These are phyloP conservation scores for Neurospora africana DNA, from an alignment of 495 filamentous ascomycete species.

Conservation along the genomic window DNA sequence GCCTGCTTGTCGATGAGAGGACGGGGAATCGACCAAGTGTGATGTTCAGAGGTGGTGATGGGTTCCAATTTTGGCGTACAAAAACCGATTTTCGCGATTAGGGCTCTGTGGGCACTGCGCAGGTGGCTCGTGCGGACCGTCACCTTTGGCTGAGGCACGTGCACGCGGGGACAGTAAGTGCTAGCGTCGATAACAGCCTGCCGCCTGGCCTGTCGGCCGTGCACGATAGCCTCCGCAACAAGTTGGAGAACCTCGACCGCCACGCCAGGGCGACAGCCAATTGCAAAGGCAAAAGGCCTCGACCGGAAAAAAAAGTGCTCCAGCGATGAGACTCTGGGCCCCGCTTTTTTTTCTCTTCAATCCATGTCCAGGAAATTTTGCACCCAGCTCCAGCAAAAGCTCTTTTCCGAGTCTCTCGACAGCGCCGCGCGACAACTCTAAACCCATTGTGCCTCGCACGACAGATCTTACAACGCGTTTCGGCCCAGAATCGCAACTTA, in stretches of 20 bases:
- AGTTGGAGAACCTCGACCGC: not conserved
- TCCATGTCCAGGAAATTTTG: constrained; percentile 23
- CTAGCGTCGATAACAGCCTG: constrained; percentile 8
- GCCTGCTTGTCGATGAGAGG: constrained; percentile 25
- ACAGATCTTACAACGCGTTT: not conserved
- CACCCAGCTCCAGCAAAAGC: constrained; percentile 22
- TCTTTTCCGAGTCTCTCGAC: constrained; percentile 14
- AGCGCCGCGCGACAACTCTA: constrained; percentile 7
- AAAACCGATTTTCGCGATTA: constrained; percentile 28
- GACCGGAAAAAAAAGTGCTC: constrained; percentile 11
- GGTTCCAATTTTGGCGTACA: constrained; percentile 25
- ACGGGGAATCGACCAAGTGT: constrained; percentile 23
- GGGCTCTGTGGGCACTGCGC: constrained; percentile 24
- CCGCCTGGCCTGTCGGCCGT: not conserved
- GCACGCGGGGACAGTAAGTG: not conserved
- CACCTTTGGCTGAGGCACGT: constrained; percentile 13
- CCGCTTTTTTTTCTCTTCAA: constrained; percentile 19
- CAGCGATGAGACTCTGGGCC: constrained; percentile 1
- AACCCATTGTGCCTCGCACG: constrained; percentile 19
- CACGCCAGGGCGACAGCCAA: not conserved
- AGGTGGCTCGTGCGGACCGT: constrained; percentile 18
- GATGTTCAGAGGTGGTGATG: constrained; percentile 20
- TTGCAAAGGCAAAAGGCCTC: constrained; percentile 3
- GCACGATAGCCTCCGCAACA: not conserved
- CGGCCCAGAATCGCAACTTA: constrained; percentile 3